Evolutionary conservation across 768 basidiomycete species (phyloP).

Genomic region (Lactifluus volemus): DNA sequence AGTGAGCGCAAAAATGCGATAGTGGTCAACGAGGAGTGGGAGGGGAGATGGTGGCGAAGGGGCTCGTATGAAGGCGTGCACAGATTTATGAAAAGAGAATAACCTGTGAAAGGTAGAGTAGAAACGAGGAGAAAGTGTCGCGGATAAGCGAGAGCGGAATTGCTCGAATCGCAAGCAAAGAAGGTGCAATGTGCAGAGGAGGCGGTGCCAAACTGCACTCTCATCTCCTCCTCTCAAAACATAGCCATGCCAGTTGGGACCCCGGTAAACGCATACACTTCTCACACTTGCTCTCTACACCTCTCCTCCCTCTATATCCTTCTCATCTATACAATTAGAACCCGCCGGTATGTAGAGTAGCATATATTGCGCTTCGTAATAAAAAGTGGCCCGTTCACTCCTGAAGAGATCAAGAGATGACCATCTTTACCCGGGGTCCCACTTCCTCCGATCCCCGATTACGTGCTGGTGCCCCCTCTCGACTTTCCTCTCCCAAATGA

Average conservation of each 20-base stretch:
- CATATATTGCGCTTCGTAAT: background rate
- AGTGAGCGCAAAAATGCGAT: constrained; percentile 26
- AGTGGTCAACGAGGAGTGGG: constrained; percentile 12
- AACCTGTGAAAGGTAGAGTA: constrained; percentile 1
- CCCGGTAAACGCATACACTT: background rate
- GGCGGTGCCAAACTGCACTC: background rate
- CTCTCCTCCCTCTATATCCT: too few species aligned
- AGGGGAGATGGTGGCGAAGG: constrained; percentile 10
- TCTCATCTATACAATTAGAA: background rate
- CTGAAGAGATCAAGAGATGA: background rate
- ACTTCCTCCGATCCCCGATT: constrained; percentile 1
- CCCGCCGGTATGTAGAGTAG: background rate
- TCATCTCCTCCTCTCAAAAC: background rate
- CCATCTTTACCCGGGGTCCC: constrained; percentile 6
- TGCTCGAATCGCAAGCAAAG: constrained; percentile 12
- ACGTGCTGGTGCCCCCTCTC: background rate
- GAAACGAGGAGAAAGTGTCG: constrained; percentile 13
- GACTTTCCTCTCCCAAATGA: background rate
- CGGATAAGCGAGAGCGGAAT: constrained; percentile 10
- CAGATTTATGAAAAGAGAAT: constrained; percentile 5
- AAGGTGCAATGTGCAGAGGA: background rate
- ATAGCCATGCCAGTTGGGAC: background rate
- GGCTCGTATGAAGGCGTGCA: constrained; percentile 10
- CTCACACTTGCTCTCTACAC: background rate
- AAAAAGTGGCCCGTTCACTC: constrained; percentile 8